These are phyloP conservation scores for Globisporangium uncinulatum DNA, from an alignment of 352 stramenopile genomes.

Conservation along the genomic window DNA sequence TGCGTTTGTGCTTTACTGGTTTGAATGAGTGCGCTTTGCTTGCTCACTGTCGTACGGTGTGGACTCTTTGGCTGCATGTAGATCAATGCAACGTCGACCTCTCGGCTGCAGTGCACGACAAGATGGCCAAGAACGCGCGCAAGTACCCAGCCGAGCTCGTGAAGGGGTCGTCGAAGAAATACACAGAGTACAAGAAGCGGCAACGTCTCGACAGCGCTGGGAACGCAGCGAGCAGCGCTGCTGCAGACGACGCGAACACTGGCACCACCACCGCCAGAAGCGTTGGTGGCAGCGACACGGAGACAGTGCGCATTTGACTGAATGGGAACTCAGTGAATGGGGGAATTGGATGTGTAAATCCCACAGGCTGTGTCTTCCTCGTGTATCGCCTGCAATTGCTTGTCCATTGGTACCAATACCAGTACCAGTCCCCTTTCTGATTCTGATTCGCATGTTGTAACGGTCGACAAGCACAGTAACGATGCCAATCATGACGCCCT, in stretches of 20 bases:
- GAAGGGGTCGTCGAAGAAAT: conserved; percentile 67
- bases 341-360: background rate
- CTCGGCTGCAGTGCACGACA: conserved; percentile 82
- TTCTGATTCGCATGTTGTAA: background rate
- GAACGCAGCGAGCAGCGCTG: background rate
- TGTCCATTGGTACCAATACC: too few species aligned
- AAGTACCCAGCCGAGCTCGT: conserved; percentile 76
- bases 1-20: background rate
- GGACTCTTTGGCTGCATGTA: background rate
- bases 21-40: too few species aligned
- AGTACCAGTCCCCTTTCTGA: background rate
- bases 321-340: too few species aligned
- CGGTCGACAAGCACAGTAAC: background rate
- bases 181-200: conserved; percentile 69
- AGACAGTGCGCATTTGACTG: conserved; percentile 7
- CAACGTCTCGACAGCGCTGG: conserved; percentile 27
- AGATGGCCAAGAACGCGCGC: conserved; percentile 88
- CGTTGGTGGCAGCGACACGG: background rate
- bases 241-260: background rate
- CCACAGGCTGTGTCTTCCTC: background rate
- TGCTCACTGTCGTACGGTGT: too few species aligned
- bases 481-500: background rate
- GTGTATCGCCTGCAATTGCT: too few species aligned
- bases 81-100: conserved; percentile 91
- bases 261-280: background rate